Percentiles rank a stretch among this genome's conserved stretches.
phyloP scores from a whole-genome alignment of 768 basidiomycete species.

The Saitozyma podzolica region DNA sequence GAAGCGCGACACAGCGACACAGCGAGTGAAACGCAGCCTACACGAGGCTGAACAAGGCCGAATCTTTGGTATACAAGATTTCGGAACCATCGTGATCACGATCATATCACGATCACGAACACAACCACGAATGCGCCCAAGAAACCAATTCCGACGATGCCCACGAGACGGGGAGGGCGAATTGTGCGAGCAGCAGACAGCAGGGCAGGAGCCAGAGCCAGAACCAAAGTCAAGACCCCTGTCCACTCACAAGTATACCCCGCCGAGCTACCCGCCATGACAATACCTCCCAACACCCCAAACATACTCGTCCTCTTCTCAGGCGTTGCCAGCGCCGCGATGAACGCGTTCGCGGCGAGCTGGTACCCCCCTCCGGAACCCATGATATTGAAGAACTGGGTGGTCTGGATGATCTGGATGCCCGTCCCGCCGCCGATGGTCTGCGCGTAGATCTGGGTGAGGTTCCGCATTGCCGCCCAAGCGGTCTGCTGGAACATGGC shows the following conservation, averaged over 20 bases:
- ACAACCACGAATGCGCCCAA: too few species aligned
- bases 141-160: neutral
- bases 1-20: too few species aligned
- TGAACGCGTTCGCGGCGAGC: constrained; percentile 46
- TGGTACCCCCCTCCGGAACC: constrained; percentile 50
- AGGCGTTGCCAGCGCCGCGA: constrained; percentile 31
- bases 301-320: constrained; percentile 47
- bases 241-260: constrained; percentile 37
- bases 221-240: neutral
- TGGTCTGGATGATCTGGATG: constrained; percentile 39
- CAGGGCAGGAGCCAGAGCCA: constrained; percentile 3
- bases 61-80: too few species aligned
- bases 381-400: constrained; percentile 48
- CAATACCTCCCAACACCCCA: constrained; percentile 42
- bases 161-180: neutral
- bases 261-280: constrained; percentile 33
- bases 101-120: too few species aligned
- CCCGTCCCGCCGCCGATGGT: constrained; percentile 33
- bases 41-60: too few species aligned
- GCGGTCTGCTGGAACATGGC: constrained; percentile 47
- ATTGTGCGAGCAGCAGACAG: too few species aligned
- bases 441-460: constrained; percentile 40
- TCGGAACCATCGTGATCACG: too few species aligned
- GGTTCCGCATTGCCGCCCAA: constrained; percentile 42
- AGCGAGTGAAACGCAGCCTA: too few species aligned